Conservation (phyloP, 2,329 filamentous ascomycete genomes). For the Chrysosporium keratinophilum region DNA sequence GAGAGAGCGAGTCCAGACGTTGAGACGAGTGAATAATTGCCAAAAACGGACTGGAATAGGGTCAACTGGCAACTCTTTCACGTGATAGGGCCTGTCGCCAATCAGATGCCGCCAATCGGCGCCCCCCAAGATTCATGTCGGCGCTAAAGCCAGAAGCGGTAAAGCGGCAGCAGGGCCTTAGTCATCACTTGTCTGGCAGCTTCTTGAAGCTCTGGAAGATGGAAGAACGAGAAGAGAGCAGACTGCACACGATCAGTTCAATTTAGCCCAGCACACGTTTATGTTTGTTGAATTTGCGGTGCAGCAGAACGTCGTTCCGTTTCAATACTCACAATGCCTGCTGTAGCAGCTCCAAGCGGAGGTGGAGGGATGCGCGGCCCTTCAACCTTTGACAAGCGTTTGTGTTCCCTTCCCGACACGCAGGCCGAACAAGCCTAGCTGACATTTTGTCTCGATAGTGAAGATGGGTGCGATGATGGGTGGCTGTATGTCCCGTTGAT, state of each 20-base stretch:
- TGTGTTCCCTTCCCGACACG: constrained; percentile 19
- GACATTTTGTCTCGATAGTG: constrained; percentile 43
- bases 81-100: background rate
- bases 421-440: background rate
- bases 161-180: background rate
- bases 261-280: background rate
- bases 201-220: background rate
- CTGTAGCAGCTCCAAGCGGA: constrained; percentile 44
- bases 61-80: background rate
- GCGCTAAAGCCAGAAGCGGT: background rate
- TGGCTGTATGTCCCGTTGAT: constrained; percentile 59
- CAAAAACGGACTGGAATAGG: constrained; percentile 8
- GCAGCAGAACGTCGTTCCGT: background rate
- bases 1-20: background rate
- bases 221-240: background rate
- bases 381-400: constrained; percentile 63
- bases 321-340: constrained; percentile 40
- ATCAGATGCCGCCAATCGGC: background rate
- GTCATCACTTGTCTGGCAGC: background rate
- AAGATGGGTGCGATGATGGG: constrained; percentile 99
- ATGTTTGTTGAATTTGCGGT: background rate
- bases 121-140: background rate
- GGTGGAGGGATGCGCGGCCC: constrained; percentile 45
- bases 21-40: background rate
- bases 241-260: background rate